Conservation (phyloP, 495 filamentous ascomycete species). For the Hypoxylon rickii region DNA sequence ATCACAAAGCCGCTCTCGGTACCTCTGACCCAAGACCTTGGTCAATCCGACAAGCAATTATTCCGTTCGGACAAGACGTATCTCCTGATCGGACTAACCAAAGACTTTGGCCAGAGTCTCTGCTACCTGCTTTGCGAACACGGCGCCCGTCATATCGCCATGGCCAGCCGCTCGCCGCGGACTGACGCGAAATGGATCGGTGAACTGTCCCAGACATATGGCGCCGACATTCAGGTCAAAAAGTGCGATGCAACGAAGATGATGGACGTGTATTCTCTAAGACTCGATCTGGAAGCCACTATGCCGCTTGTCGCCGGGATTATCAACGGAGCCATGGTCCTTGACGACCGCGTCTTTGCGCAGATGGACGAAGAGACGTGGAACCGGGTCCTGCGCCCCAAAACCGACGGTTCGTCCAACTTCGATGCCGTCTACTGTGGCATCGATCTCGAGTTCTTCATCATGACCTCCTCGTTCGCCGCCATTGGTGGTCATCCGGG, state of each 20-base stretch:
- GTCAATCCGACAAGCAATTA: slow-evolving; percentile 21
- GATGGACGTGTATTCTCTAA: slow-evolving; percentile 36
- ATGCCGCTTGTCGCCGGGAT: slow-evolving; percentile 52
- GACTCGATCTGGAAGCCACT: slow-evolving; percentile 25
- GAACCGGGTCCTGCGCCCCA: slow-evolving; percentile 48
- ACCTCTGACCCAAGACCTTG: too few relatives aligned
- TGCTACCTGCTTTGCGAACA: slow-evolving; percentile 60
- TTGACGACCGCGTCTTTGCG: slow-evolving; percentile 53
- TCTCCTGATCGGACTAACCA: slow-evolving; percentile 60
- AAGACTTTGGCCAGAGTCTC: slow-evolving; percentile 62
- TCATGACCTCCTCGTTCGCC: slow-evolving; percentile 55
- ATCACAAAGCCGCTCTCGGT: slow-evolving; percentile 21
- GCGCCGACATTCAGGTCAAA: slow-evolving; percentile 41
- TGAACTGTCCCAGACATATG: slow-evolving; percentile 38
- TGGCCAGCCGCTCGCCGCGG: slow-evolving; percentile 62
- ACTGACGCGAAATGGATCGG: slow-evolving; percentile 53
- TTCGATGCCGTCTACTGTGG: slow-evolving; percentile 42
- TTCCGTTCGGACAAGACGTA: slow-evolving; percentile 56
- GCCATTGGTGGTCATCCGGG: slow-evolving; percentile 52
- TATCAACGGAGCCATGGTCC: slow-evolving; percentile 60
- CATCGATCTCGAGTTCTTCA: slow-evolving; percentile 50
- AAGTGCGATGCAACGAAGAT: slow-evolving; percentile 42
- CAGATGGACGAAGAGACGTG: slow-evolving; percentile 51
- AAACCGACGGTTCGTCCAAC: slow-evolving; percentile 49
- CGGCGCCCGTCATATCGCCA: slow-evolving; percentile 58